A percentile compares a stretch with the other conserved stretches of the same genome.
Evolutionary conservation across 2,329 filamentous ascomycete genomes (phyloP).

Genomic region (Diaporthe vaccinii): DNA sequence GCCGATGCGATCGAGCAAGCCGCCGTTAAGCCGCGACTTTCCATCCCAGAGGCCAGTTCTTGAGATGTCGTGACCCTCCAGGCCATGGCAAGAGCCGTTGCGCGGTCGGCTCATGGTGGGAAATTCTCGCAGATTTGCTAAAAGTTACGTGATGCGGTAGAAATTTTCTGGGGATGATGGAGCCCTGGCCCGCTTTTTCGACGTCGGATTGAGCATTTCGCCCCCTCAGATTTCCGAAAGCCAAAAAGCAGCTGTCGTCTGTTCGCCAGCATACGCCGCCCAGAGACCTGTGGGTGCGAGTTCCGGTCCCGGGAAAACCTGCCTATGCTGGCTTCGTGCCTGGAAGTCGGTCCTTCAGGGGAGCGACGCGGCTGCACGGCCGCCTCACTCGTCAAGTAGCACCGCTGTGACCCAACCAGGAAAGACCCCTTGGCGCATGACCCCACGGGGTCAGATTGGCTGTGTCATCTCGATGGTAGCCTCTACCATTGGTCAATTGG

Average conservation of each 20-base stretch:
- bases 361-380: slow-evolving; percentile 9
- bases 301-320: slow-evolving; percentile 17
- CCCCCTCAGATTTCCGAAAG: slow-evolving; percentile 27
- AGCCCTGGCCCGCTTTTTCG: slow-evolving; percentile 24
- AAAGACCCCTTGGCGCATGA: slow-evolving; percentile 25
- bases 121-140: slow-evolving; percentile 34
- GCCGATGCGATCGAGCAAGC: slow-evolving; percentile 4
- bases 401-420: slow-evolving; percentile 1
- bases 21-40: slow-evolving; percentile 32
- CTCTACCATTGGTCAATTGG: slow-evolving; percentile 16
- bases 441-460: slow-evolving; percentile 14
- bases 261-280: slow-evolving; percentile 13
- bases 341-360: background rate
- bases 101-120: slow-evolving; percentile 24
- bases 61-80: slow-evolving; percentile 9
- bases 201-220: slow-evolving; percentile 20
- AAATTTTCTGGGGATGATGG: slow-evolving; percentile 29
- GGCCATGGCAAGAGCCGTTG: slow-evolving; percentile 3
- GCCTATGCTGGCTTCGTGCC: slow-evolving; percentile 12
- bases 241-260: slow-evolving; percentile 20
- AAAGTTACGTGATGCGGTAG: slow-evolving; percentile 29
- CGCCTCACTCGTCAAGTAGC: background rate
- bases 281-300: slow-evolving; percentile 13
- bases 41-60: slow-evolving; percentile 15
- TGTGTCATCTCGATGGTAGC: slow-evolving; percentile 14